phyloP scores from a whole-genome alignment of 2,329 filamentous ascomycete genomes.

The Alternaria brassicae region DNA sequence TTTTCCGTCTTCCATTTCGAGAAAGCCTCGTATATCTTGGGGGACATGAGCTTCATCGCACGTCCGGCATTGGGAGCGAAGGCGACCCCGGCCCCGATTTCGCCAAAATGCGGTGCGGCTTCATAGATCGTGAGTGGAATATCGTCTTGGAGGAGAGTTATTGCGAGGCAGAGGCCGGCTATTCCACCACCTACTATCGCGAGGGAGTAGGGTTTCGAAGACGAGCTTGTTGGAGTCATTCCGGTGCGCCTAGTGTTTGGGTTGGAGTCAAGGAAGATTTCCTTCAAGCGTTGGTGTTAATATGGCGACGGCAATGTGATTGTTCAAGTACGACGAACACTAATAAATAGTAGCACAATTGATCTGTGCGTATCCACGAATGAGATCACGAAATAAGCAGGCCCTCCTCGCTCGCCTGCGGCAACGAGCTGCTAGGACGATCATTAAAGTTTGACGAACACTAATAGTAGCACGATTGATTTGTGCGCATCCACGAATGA shows the following conservation, averaged over 20 bases:
- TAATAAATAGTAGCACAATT: too few relatives aligned
- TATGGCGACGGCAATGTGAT: not conserved
- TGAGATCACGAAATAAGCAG: too few relatives aligned
- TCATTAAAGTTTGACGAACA: too few relatives aligned
- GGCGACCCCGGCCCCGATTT: conserved; percentile 66
- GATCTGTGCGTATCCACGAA: too few relatives aligned
- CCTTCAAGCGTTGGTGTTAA: not conserved
- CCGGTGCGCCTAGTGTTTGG: not conserved
- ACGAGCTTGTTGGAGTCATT: conserved; percentile 29
- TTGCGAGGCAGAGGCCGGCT: conserved; percentile 62
- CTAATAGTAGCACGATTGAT: too few relatives aligned
- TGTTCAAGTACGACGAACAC: too few relatives aligned
- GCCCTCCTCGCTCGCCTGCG: too few relatives aligned
- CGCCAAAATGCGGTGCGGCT: conserved; percentile 60
- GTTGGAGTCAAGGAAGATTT: not conserved
- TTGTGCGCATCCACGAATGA: too few relatives aligned
- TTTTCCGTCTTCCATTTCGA: conserved; percentile 53
- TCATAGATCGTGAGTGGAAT: conserved; percentile 64
- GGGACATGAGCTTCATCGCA: conserved; percentile 62
- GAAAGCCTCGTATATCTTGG: conserved; percentile 51
- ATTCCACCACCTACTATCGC: conserved; percentile 68
- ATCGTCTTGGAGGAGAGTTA: conserved; percentile 58
- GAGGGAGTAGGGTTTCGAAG: conserved; percentile 53
- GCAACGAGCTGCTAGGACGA: too few relatives aligned
- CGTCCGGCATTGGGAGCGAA: conserved; percentile 64